Evolutionary conservation across 768 basidiomycete genomes (phyloP).

Genomic region (Boletus sensibilis): DNA sequence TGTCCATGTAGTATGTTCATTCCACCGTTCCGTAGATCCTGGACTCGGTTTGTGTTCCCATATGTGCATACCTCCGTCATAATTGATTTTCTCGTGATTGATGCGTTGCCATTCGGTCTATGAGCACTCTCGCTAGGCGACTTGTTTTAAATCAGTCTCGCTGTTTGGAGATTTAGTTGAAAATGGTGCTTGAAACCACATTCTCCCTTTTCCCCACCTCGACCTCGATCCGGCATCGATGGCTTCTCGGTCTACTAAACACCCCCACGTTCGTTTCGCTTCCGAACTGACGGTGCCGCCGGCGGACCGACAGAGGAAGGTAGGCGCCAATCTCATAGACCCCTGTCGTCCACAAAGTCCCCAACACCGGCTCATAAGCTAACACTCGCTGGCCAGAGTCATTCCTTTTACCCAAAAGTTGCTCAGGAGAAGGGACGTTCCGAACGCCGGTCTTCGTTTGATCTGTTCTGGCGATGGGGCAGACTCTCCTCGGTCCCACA

Average conservation of each 20-base stretch:
- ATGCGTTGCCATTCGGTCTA: neutral
- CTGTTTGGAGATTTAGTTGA: neutral
- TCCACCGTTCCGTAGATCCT: neutral
- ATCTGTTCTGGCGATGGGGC: conserved; percentile 38
- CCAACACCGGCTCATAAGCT: neutral
- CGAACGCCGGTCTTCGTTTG: conserved; percentile 34
- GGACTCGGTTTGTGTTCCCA: conserved; percentile 6
- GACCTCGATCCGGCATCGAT: conserved; percentile 24
- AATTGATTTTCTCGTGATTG: conserved; percentile 11
- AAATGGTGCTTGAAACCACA: neutral
- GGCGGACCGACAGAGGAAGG: conserved; percentile 33
- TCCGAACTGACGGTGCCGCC: conserved; percentile 33
- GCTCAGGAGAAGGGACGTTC: conserved; percentile 39
- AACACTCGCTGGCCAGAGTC: conserved; percentile 13
- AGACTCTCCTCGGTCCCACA: conserved; percentile 27
- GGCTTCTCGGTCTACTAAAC: conserved; percentile 12
- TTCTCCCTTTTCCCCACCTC: neutral
- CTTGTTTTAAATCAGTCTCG: conserved; percentile 12
- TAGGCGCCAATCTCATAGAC: conserved; percentile 9
- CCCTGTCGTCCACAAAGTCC: neutral
- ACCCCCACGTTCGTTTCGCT: conserved; percentile 34
- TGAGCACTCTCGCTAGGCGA: neutral
- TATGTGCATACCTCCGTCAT: conserved; percentile 8
- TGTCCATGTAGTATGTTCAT: neutral
- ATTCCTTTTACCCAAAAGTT: conserved; percentile 40